Conservation (phyloP, 2,329 filamentous ascomycete genomes). For the Aspergillus sp. region DNA sequence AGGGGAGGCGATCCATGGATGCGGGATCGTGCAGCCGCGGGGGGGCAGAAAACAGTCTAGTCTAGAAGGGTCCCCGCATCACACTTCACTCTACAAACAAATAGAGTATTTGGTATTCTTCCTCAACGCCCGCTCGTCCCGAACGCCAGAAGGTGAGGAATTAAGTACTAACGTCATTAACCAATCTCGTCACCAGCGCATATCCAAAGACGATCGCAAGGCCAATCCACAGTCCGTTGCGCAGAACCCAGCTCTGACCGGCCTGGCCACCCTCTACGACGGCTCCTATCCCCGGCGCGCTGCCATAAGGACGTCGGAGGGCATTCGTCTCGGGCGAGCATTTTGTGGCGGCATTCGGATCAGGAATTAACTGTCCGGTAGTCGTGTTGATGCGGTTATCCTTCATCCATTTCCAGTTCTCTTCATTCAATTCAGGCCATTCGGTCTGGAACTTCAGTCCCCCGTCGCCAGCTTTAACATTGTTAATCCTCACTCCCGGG, state of each 20-base stretch:
- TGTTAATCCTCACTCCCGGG: constrained; percentile 63
- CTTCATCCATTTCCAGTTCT: constrained; percentile 92
- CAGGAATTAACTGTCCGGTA: constrained; percentile 68
- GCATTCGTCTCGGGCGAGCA: constrained; percentile 64
- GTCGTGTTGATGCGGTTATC: constrained; percentile 73
- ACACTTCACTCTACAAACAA: neutral
- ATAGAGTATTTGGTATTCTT: too few species aligned
- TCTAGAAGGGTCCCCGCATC: neutral
- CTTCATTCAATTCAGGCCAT: constrained; percentile 84
- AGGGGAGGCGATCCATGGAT: neutral
- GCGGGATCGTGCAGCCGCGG: neutral
- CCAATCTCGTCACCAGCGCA: constrained; percentile 73
- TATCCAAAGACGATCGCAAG: constrained; percentile 74
- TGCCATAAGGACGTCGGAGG: constrained; percentile 61
- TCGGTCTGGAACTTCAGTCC: constrained; percentile 85
- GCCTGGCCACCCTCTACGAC: constrained; percentile 81
- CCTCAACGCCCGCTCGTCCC: constrained; percentile 7
- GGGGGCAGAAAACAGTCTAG: neutral
- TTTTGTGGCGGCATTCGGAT: constrained; percentile 50
- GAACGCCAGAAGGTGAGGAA: neutral
- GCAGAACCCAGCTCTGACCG: constrained; percentile 76
- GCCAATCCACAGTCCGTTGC: constrained; percentile 74
- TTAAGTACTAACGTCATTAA: constrained; percentile 64
- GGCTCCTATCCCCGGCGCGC: constrained; percentile 53
- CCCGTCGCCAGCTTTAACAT: constrained; percentile 85